Percentiles rank a stretch among this genome's conserved stretches.
These are phyloP conservation scores for Ophiostoma sp. DNA, from an alignment of 2,329 filamentous ascomycete genomes.

Conservation along the genomic window DNA sequence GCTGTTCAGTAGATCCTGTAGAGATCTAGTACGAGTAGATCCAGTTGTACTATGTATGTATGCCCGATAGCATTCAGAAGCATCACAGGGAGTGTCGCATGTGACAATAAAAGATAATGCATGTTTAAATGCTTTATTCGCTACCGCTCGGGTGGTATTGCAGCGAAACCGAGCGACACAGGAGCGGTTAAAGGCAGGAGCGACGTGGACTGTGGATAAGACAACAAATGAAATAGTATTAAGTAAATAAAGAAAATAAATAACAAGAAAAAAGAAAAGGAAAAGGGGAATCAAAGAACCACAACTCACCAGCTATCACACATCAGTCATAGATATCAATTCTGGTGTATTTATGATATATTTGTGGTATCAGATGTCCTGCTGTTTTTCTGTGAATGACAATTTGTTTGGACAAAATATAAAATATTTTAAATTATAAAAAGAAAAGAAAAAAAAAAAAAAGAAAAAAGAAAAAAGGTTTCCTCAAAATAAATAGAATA, in stretches of 20 bases:
- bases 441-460: too few relatives aligned
- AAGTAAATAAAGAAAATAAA: not conserved
- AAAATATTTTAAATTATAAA: too few relatives aligned
- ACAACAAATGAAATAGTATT: not conserved
- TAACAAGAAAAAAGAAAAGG: not conserved
- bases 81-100: not conserved
- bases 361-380: too few relatives aligned
- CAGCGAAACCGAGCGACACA: conserved; percentile 9
- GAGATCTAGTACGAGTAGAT: too few relatives aligned
- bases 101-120: not conserved
- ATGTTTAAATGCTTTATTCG: not conserved
- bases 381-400: too few relatives aligned
- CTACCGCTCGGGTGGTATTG: not conserved
- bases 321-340: not conserved
- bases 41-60: too few relatives aligned
- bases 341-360: too few relatives aligned
- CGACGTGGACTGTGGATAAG: not conserved
- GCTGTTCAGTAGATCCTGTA: not conserved
- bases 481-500: too few relatives aligned
- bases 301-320: not conserved
- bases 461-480: too few relatives aligned
- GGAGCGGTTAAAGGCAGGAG: not conserved
- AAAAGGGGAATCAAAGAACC: too few relatives aligned
- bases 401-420: too few relatives aligned
- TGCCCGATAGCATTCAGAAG: not conserved